These are phyloP conservation scores for Rhodamnia rubescens DNA, from an alignment of 345 rosid species.

Conservation along the genomic window DNA sequence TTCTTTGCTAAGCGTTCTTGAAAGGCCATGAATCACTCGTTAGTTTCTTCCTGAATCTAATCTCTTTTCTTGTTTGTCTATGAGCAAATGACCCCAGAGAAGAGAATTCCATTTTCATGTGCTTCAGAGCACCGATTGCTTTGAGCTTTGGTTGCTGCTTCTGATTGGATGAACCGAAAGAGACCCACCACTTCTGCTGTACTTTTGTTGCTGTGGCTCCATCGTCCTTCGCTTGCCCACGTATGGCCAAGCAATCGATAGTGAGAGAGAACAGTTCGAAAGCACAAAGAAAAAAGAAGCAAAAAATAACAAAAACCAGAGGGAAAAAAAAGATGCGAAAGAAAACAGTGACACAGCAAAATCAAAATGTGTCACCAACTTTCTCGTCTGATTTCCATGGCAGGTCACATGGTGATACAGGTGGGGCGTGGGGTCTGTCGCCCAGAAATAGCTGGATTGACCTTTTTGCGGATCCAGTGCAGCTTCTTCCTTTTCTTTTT, in stretches of 20 bases:
- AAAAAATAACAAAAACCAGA: neutral
- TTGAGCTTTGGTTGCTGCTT: neutral
- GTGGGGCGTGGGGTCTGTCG: neutral
- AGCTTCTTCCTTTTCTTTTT: neutral
- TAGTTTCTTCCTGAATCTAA: neutral
- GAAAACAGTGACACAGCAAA: neutral
- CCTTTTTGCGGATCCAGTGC: neutral
- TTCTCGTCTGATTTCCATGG: neutral
- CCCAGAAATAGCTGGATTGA: neutral
- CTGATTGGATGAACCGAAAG: conserved; percentile 10
- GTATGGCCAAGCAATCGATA: neutral
- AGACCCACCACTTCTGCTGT: neutral
- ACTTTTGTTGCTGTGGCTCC: neutral
- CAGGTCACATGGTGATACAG: neutral
- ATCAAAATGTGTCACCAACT: neutral
- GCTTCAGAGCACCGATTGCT: neutral
- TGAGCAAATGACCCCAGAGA: neutral
- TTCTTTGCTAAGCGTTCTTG: neutral
- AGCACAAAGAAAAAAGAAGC: neutral
- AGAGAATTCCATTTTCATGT: neutral
- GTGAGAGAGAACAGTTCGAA: neutral
- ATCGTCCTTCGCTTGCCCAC: neutral
- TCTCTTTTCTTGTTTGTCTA: neutral
- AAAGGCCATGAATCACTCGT: neutral
- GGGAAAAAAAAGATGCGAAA: neutral